A percentile compares a stretch with the other conserved stretches of the same genome.
Evolutionary conservation across 352 stramenopile genomes (phyloP).

Genomic region (Peronospora farinosa): DNA sequence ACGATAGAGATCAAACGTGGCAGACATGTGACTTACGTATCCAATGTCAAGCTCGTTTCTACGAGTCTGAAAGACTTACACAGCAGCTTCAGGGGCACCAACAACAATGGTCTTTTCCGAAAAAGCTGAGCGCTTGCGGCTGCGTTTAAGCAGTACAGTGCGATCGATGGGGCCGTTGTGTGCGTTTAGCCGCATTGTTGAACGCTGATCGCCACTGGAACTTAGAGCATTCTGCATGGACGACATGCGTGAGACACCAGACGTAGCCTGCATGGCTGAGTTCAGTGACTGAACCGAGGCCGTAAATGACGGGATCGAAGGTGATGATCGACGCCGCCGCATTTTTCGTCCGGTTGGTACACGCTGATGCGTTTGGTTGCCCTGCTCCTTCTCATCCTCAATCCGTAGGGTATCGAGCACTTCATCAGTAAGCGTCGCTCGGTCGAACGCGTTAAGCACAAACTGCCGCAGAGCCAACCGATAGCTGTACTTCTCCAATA

Average conservation of each 20-base stretch:
- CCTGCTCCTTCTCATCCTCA: conserved; percentile 37
- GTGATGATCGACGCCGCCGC: conserved; percentile 65
- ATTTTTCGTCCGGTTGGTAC: conserved; percentile 46
- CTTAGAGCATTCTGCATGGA: conserved; percentile 35
- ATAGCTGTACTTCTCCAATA: conserved; percentile 84
- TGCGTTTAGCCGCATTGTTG: conserved; percentile 53
- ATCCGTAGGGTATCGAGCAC: conserved; percentile 61
- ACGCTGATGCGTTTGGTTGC: conserved; percentile 42
- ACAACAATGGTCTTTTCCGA: conserved; percentile 87
- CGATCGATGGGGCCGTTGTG: conserved; percentile 62
- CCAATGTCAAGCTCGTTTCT: conserved; percentile 11
- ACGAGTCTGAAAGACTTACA: conserved; percentile 31
- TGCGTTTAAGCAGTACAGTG: conserved; percentile 73
- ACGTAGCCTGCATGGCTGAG: conserved; percentile 63
- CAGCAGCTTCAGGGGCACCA: conserved; percentile 70
- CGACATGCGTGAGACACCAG: conserved; percentile 45
- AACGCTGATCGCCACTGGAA: conserved; percentile 34
- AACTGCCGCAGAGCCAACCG: conserved; percentile 80
- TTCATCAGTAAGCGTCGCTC: conserved; percentile 61
- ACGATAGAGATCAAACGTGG: conserved; percentile 2
- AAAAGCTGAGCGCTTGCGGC: conserved; percentile 57
- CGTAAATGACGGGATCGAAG: conserved; percentile 85
- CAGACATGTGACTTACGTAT: conserved; percentile 10
- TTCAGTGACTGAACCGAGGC: conserved; percentile 79
- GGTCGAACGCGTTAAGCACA: conserved; percentile 81